Percentiles rank a stretch among this genome's conserved stretches.
These are phyloP conservation scores for Mycosphaerella arachidis DNA, from an alignment of 2,329 filamentous ascomycete species.

Conservation along the genomic window DNA sequence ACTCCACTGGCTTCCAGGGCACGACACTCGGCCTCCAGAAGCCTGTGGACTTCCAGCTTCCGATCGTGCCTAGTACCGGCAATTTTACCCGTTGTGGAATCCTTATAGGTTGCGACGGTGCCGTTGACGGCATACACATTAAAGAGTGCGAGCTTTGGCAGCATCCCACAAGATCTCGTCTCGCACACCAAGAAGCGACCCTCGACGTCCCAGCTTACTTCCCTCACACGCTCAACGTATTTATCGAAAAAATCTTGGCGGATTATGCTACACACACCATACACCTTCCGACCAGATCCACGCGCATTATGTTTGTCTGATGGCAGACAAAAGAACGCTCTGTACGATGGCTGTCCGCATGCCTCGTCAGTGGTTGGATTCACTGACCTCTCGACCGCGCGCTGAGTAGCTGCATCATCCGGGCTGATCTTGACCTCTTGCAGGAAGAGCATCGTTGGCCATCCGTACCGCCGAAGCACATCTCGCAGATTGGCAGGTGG, in stretches of 20 bases:
- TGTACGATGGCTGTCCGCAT: slow-evolving; percentile 37
- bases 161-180: slow-evolving; percentile 18
- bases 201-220: slow-evolving; percentile 50
- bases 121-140: slow-evolving; percentile 43
- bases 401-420: slow-evolving; percentile 37
- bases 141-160: slow-evolving; percentile 43
- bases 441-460: slow-evolving; percentile 44
- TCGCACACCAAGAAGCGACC: slow-evolving; percentile 49
- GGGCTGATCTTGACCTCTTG: slow-evolving; percentile 49
- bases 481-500: slow-evolving; percentile 29
- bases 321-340: slow-evolving; percentile 45
- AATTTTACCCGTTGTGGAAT: slow-evolving; percentile 40
- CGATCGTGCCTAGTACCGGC: slow-evolving; percentile 48
- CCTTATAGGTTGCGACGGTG: slow-evolving; percentile 38
- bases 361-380: slow-evolving; percentile 17
- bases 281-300: slow-evolving; percentile 48
- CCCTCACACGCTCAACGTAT: slow-evolving; percentile 33
- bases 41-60: slow-evolving; percentile 47
- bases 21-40: slow-evolving; percentile 44
- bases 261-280: slow-evolving; percentile 50
- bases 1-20: slow-evolving; percentile 40
- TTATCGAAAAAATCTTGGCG: slow-evolving; percentile 40
- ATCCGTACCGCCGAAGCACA: slow-evolving; percentile 44
- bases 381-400: slow-evolving; percentile 39
- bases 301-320: slow-evolving; percentile 48